Evolutionary conservation across 78 protist species (phyloP).

Genomic region (Dictyostelium intermedium): DNA sequence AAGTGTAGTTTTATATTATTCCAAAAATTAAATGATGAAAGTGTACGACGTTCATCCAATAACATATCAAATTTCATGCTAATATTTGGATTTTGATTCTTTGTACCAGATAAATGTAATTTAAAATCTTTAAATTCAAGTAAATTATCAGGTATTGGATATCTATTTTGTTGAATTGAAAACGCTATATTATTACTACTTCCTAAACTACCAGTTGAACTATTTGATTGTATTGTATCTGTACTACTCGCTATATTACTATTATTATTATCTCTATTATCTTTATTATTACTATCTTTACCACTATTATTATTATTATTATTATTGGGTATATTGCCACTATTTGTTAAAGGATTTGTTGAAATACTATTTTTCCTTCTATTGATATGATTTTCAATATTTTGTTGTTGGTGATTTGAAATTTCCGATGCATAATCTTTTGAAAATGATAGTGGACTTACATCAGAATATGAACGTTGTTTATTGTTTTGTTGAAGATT

Average conservation of each 20-base stretch:
- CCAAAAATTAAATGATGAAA: slow-evolving; percentile 70
- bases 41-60: slow-evolving; percentile 35
- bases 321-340: background rate
- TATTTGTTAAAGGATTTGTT: background rate
- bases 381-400: background rate
- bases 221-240: background rate
- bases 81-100: slow-evolving; percentile 49
- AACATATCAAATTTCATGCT: slow-evolving; percentile 19
- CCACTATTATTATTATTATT: background rate
- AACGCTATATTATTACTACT: background rate
- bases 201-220: background rate
- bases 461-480: slow-evolving; percentile 53
- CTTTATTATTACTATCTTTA: background rate
- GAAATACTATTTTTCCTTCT: slow-evolving; percentile 10
- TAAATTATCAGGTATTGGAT: slow-evolving; percentile 4
- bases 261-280: background rate
- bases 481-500: background rate
- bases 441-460: slow-evolving; percentile 54
- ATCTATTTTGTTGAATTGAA: background rate
- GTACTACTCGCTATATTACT: background rate
- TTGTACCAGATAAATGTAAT: slow-evolving; percentile 26
- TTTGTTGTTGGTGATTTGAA: slow-evolving; percentile 25
- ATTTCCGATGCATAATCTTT: background rate
- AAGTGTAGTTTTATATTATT: slow-evolving; percentile 43
- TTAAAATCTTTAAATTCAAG: slow-evolving; percentile 46